Evolutionary conservation across 2,329 filamentous ascomycete genomes (phyloP).

Genomic region (Epichloe aotearoae): DNA sequence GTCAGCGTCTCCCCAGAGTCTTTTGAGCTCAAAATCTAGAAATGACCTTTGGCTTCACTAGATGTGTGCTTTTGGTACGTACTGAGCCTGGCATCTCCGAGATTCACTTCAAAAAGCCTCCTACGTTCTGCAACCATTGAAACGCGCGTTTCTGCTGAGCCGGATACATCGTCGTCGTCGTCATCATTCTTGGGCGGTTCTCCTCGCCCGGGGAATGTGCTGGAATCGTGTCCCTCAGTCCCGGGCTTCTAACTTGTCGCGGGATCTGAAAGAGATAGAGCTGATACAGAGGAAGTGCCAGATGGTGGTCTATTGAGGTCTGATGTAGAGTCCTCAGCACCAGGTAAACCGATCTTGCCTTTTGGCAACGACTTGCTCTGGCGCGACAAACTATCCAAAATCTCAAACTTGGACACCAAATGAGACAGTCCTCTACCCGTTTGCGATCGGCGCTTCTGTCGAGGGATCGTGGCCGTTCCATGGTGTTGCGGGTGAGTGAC

Average conservation of each 20-base stretch:
- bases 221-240: no score
- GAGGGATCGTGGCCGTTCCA: neutral
- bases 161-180: neutral
- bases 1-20: neutral
- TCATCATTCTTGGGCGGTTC: neutral
- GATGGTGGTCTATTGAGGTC: conserved; percentile 1
- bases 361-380: neutral
- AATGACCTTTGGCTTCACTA: neutral
- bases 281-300: neutral
- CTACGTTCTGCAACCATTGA: conserved; percentile 14
- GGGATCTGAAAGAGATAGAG: neutral
- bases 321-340: neutral
- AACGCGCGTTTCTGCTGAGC: neutral
- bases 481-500: neutral
- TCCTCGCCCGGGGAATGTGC: no score
- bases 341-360: neutral
- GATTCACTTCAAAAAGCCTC: conserved; percentile 11
- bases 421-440: conserved; percentile 13
- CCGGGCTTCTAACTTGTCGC: neutral
- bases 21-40: neutral
- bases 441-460: neutral
- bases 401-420: conserved; percentile 24
- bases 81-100: conserved; percentile 1
- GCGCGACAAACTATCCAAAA: conserved; percentile 12
- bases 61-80: neutral